phyloP scores from a whole-genome alignment of 2,329 filamentous ascomycete genomes.

The Curvularia verruculosa region DNA sequence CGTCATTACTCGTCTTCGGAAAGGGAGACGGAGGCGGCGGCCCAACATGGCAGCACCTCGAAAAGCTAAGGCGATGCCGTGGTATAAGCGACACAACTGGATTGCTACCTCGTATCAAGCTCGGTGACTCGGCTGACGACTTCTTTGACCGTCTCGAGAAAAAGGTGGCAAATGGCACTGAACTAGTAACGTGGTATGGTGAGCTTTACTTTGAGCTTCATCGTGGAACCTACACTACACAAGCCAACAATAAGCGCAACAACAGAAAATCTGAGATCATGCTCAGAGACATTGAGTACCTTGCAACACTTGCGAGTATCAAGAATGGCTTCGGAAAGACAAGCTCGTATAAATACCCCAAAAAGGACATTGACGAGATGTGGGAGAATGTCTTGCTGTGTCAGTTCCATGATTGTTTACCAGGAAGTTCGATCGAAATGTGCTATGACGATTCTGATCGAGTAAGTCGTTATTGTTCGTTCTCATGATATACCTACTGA shows the following conservation, averaged over 20 bases:
- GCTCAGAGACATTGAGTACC: constrained; percentile 84
- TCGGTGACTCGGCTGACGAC: constrained; percentile 89
- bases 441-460: constrained; percentile 95
- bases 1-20: constrained; percentile 89
- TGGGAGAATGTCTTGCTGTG: constrained; percentile 93
- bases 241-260: constrained; percentile 95
- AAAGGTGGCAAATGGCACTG: constrained; percentile 69
- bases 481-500: constrained; percentile 24
- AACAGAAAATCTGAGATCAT: constrained; percentile 86
- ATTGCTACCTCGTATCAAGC: constrained; percentile 81
- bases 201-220: constrained; percentile 98
- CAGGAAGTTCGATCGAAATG: constrained; percentile 95
- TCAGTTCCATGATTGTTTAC: constrained; percentile 97
- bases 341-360: constrained; percentile 81
- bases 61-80: constrained; percentile 91
- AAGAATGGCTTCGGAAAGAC: constrained; percentile 59
- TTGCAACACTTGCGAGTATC: constrained; percentile 85
- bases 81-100: constrained; percentile 89
- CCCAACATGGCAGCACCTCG: constrained; percentile 89
- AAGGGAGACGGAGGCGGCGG: constrained; percentile 97
- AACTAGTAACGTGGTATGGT: constrained; percentile 95
- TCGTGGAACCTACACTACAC: constrained; percentile 94
- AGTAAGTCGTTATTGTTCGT: constrained; percentile 40
- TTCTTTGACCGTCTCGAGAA: constrained; percentile 88
- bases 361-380: constrained; percentile 91